These are phyloP conservation scores for Bryum argenteum DNA, from an alignment of 225 moss, liverwort and hornwort genomes.

Conservation along the genomic window DNA sequence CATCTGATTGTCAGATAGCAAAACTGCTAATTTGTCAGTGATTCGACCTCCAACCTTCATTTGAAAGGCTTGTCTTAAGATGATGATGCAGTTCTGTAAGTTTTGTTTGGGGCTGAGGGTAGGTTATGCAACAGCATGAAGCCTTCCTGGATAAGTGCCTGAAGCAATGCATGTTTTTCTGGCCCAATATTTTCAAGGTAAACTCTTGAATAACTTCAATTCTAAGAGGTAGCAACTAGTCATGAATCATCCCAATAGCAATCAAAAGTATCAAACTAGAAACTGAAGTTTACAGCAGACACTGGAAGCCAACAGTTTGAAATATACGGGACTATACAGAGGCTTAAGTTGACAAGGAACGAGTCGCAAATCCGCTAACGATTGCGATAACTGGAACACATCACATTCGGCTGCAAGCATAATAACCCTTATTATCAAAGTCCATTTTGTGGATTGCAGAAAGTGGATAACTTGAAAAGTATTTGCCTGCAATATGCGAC, in stretches of 20 bases:
- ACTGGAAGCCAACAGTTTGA: slow-evolving; percentile 21
- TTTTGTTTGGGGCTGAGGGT: slow-evolving; percentile 34
- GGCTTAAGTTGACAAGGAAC: slow-evolving; percentile 16
- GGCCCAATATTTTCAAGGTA: slow-evolving; percentile 89
- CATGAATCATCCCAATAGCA: background rate
- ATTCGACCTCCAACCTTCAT: background rate
- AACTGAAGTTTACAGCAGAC: background rate
- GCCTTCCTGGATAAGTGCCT: slow-evolving; percentile 90
- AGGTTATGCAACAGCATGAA: slow-evolving; percentile 91
- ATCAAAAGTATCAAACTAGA: slow-evolving; percentile 16
- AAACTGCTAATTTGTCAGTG: background rate
- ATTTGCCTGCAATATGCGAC: slow-evolving; percentile 97
- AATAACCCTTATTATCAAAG: slow-evolving; percentile 4
- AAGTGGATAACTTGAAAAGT: slow-evolving; percentile 78
- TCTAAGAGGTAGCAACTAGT: slow-evolving; percentile 16
- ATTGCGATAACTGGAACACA: background rate
- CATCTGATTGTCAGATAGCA: slow-evolving; percentile 2
- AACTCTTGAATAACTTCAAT: slow-evolving; percentile 1
- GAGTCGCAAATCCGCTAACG: slow-evolving; percentile 11
- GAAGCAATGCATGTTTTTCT: slow-evolving; percentile 89
- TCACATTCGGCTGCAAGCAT: slow-evolving; percentile 14
- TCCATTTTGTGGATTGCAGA: slow-evolving; percentile 56
- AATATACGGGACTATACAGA: background rate
- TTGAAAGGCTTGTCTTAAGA: background rate
- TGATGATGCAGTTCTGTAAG: slow-evolving; percentile 28